Conservation (phyloP, 1,284 basidiomycete genomes). For the Puccinia novopanici region DNA sequence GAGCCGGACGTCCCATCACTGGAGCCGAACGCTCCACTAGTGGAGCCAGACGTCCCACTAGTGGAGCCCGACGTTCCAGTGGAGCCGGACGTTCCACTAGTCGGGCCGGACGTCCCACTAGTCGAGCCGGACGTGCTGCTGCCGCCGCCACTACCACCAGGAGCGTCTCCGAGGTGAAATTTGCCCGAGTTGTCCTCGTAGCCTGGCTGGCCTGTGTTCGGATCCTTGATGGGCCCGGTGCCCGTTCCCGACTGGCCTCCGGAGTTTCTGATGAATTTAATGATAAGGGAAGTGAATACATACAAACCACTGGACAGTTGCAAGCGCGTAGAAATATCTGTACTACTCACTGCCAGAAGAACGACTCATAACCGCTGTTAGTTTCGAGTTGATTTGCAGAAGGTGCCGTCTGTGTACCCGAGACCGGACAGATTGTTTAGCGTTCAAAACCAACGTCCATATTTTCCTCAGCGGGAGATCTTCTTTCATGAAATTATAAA, state of each 20-base stretch:
- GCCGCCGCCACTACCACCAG: not conserved
- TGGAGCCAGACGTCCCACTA: too few species aligned
- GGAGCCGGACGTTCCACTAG: too few species aligned
- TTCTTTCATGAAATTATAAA: not conserved
- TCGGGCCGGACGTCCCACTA: too few species aligned
- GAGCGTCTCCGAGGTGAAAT: slow-evolving; percentile 6
- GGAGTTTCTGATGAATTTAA: slow-evolving; percentile 18
- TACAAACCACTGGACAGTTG: not conserved
- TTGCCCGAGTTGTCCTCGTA: slow-evolving; percentile 33
- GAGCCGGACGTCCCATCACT: too few species aligned
- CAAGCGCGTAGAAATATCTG: not conserved
- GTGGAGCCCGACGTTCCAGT: too few species aligned
- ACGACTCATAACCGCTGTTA: slow-evolving; percentile 14
- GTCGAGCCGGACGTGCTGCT: too few species aligned
- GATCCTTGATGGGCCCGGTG: slow-evolving; percentile 23
- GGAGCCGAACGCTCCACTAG: too few species aligned
- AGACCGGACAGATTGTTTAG: not conserved
- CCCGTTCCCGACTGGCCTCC: slow-evolving; percentile 32
- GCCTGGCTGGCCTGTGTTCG: slow-evolving; percentile 30
- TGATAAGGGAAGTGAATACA: not conserved
- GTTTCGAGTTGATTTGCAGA: slow-evolving; percentile 21
- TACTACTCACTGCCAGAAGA: slow-evolving; percentile 45
- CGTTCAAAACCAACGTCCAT: not conserved
- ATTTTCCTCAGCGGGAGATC: not conserved
- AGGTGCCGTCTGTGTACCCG: slow-evolving; percentile 13